Conservation (phyloP, 2,329 filamentous ascomycete genomes). For the Dendryphion nanum region DNA sequence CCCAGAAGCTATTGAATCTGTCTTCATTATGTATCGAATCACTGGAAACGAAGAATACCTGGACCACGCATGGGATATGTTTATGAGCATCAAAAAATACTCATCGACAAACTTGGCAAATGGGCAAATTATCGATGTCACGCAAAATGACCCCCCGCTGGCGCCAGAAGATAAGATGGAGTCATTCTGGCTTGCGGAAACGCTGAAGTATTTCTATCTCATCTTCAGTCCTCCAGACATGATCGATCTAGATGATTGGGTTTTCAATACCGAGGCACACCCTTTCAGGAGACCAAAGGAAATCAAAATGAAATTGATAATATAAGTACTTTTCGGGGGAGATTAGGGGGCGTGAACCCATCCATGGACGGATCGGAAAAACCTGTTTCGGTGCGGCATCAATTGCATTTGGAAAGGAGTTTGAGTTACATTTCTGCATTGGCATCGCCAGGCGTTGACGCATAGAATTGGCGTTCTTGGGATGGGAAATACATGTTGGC, state of each 20-base stretch:
- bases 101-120: conserved; percentile 43
- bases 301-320: conserved; percentile 5
- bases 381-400: no score
- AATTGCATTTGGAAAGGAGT: no score
- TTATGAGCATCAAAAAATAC: conserved; percentile 39
- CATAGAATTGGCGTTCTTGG: no score
- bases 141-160: conserved; percentile 15
- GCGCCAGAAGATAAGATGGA: conserved; percentile 37
- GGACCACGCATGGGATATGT: conserved; percentile 51
- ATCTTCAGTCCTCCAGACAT: conserved; percentile 46
- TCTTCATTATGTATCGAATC: conserved; percentile 60
- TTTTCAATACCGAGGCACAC: conserved; percentile 53
- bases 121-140: conserved; percentile 46
- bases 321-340: no score
- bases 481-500: no score
- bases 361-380: no score
- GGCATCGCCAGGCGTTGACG: conserved; percentile 4
- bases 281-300: conserved; percentile 40
- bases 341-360: no score
- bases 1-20: conserved; percentile 59
- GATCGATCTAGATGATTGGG: conserved; percentile 48
- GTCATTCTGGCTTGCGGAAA: conserved; percentile 52
- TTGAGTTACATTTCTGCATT: no score
- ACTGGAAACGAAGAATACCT: conserved; percentile 51
- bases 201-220: conserved; percentile 52